phyloP scores from a whole-genome alignment of 108 stramenopile species.

The Skeletonema grethae region DNA sequence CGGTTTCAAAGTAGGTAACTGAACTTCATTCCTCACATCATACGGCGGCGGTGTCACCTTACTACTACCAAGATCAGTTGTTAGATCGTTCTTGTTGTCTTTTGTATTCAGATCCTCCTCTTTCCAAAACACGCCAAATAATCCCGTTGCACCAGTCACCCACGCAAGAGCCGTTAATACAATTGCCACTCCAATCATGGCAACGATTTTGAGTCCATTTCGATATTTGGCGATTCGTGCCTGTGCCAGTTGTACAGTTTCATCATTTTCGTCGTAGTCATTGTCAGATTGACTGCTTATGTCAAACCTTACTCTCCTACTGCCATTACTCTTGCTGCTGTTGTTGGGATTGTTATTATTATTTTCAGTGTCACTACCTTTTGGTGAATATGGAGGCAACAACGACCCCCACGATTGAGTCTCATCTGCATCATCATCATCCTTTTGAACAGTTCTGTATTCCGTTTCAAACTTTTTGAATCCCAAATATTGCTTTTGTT shows the following conservation, averaged over 20 bases:
- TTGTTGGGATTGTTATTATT: not conserved
- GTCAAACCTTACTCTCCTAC: not conserved
- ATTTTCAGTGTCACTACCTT: not conserved
- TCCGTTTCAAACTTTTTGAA: not conserved
- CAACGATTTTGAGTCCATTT: not conserved
- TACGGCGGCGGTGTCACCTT: not conserved
- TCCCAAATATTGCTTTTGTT: not conserved
- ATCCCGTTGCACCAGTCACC: not conserved
- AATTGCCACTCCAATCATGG: not conserved
- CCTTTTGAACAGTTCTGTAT: not conserved
- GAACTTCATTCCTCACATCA: not conserved
- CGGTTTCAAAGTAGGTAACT: not conserved
- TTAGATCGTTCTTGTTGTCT: not conserved
- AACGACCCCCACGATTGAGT: not conserved
- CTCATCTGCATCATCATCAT: not conserved
- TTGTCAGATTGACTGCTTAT: not conserved
- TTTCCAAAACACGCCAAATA: not conserved
- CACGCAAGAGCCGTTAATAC: not conserved
- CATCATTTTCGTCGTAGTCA: not conserved
- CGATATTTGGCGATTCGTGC: not conserved
- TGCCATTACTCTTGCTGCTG: not conserved
- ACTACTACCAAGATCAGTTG: not conserved
- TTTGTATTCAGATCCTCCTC: not conserved
- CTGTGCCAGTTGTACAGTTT: not conserved
- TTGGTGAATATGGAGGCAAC: not conserved